A percentile compares a stretch with the other conserved stretches of the same genome.
Conservation (phyloP, 2,329 filamentous ascomycete species). For the Ophiostoma ips region DNA sequence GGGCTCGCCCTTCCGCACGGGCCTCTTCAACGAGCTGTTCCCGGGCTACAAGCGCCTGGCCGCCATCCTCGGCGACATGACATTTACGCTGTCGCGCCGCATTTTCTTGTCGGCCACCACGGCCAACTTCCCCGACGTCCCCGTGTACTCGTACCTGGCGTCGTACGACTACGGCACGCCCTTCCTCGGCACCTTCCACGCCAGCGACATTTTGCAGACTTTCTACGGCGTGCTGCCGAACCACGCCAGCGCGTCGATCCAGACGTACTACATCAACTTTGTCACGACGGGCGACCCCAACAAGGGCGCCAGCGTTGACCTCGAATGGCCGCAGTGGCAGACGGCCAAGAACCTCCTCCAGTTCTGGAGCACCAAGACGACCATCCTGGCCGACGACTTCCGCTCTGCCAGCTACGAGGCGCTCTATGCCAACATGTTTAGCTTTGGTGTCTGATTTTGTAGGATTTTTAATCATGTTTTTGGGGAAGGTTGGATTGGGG, state of each 20-base stretch:
- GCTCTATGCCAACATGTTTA: neutral
- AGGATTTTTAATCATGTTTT: no score
- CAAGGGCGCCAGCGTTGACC: conserved; percentile 22
- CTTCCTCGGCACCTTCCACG: conserved; percentile 64
- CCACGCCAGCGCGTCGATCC: conserved; percentile 44
- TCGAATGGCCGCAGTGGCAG: neutral
- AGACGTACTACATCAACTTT: conserved; percentile 61
- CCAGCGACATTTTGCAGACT: conserved; percentile 51
- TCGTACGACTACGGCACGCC: conserved; percentile 60
- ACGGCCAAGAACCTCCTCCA: no score
- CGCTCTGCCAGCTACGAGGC: no score
- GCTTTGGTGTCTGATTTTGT: no score
- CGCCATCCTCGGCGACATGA: conserved; percentile 60
- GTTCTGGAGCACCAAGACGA: neutral
- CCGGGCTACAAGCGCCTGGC: conserved; percentile 66
- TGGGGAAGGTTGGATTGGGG: no score
- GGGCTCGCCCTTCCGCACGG: conserved; percentile 61
- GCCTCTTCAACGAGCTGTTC: conserved; percentile 54
- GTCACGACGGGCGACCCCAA: conserved; percentile 60
- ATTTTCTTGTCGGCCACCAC: conserved; percentile 39
- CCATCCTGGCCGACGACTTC: neutral
- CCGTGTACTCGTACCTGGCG: conserved; percentile 61
- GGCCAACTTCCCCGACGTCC: conserved; percentile 39
- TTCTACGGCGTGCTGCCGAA: conserved; percentile 53
- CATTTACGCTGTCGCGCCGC: conserved; percentile 60